Evolutionary conservation across 495 filamentous ascomycete species (phyloP).

Genomic region (Sordaria brevicollis): DNA sequence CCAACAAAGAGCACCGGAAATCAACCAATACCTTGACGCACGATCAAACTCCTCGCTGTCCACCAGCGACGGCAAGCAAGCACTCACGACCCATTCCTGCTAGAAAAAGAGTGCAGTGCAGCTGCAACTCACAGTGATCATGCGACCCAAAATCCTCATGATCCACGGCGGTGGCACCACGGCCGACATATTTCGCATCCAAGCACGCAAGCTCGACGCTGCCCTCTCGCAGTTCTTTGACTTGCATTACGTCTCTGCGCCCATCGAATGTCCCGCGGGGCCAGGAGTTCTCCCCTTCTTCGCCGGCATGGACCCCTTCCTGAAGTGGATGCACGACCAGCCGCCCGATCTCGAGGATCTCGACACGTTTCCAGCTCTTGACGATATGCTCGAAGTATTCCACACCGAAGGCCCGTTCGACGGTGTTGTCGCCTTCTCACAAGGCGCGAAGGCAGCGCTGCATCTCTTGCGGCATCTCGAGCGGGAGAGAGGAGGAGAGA

Average conservation of each 20-base stretch:
- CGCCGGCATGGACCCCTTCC: slow-evolving; percentile 13
- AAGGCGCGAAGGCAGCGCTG: slow-evolving; percentile 18
- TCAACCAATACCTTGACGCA: neutral
- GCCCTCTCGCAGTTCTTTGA: slow-evolving; percentile 15
- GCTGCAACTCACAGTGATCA: neutral
- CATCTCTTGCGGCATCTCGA: slow-evolving; percentile 14
- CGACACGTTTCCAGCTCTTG: neutral
- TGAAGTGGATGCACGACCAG: slow-evolving; percentile 14
- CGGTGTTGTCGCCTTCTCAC: slow-evolving; percentile 21
- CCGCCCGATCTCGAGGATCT: neutral
- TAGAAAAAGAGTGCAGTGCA: neutral
- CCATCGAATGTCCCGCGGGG: slow-evolving; percentile 5
- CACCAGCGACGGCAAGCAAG: neutral
- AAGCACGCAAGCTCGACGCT: slow-evolving; percentile 12
- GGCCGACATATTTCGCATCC: slow-evolving; percentile 18
- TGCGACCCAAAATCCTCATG: slow-evolving; percentile 16
- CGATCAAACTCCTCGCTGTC: neutral
- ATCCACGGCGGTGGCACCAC: slow-evolving; percentile 19
- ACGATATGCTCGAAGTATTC: neutral
- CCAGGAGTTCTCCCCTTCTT: slow-evolving; percentile 20
- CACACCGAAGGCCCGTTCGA: slow-evolving; percentile 11
- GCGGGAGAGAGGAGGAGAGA: neutral
- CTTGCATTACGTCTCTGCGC: slow-evolving; percentile 12
- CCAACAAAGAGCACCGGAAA: neutral
- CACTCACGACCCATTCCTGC: neutral